Evolutionary conservation across 1,284 basidiomycete species (phyloP), one percentile per base, ranked within the genome.

Genomic region (Termitomyces sp.): DNA sequence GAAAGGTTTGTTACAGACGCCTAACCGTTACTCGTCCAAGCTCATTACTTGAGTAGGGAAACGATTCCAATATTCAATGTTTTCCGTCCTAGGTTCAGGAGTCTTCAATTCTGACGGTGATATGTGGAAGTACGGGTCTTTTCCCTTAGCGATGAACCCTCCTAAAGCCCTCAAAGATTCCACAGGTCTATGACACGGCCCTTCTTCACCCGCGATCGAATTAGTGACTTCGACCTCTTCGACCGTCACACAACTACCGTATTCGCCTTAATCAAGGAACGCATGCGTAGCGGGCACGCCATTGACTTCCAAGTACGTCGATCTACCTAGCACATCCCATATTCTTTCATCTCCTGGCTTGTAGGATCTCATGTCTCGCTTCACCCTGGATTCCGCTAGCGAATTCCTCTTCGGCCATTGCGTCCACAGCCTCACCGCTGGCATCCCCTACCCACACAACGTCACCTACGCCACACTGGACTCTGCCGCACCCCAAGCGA

Each of bases 61-160:
- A 45, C 57, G 64, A 7, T 73, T 76, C 48, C 64, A 66, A 37
- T 44, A 63, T 13, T 63, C 60, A 10, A 72, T 75, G 71, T 60
- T 61, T 1, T 65, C 72, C 7, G 68, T 83, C 10, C 62, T 83
- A 11, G 82, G 81, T 0, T 72, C 74, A 5, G 81, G 81, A 0
- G 77, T 83, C 1, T 84, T 84, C 60, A 83, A 84, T 53, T 75
- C 78, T 4, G 81, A 84, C 56, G 80, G 81, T 74, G 50, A 80
- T 40, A 72, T 72, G 63, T 80, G 78, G 78, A 79, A 76, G 76
- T 78, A 61, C 30, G 72, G 57, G 26, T 7, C 10, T 4, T 10
- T 8, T 18, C n/a, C 31, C 34, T 14, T 18, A 1, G n/a, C 46
- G 8, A 49, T 18, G 16, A 30, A 16, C 14, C 24, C 34, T n/a